phyloP scores from a whole-genome alignment of 2,329 filamentous ascomycete genomes.

The Harringtonia lauricola region DNA sequence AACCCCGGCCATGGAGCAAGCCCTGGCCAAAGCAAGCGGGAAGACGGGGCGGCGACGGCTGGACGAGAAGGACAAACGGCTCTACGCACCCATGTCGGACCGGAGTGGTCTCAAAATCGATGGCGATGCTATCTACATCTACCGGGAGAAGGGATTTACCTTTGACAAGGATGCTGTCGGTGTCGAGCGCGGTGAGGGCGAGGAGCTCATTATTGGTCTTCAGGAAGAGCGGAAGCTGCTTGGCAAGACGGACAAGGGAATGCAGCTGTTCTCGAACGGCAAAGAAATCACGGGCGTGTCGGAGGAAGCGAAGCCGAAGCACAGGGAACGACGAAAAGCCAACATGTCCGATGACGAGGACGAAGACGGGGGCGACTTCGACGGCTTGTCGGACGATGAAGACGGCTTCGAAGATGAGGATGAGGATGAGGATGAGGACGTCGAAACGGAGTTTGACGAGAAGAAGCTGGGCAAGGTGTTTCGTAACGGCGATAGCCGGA shows the following conservation, averaged over 20 bases:
- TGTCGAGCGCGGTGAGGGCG: slow-evolving; percentile 77
- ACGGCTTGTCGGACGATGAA: slow-evolving; percentile 27
- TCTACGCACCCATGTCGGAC: slow-evolving; percentile 97
- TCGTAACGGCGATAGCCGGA: slow-evolving; percentile 37
- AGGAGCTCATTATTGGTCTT: slow-evolving; percentile 85
- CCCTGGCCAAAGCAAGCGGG: slow-evolving; percentile 70
- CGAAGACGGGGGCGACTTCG: slow-evolving; percentile 23
- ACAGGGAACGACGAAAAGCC: slow-evolving; percentile 47
- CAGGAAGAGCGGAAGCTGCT: slow-evolving; percentile 74
- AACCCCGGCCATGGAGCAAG: slow-evolving; percentile 83
- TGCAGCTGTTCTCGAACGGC: slow-evolving; percentile 77
- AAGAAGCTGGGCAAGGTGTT: slow-evolving; percentile 51
- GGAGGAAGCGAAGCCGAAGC: slow-evolving; percentile 49
- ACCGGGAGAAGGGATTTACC: slow-evolving; percentile 58
- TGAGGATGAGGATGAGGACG: slow-evolving; percentile 35
- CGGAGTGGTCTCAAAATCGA: slow-evolving; percentile 93
- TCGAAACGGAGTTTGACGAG: slow-evolving; percentile 47
- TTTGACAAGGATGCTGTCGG: slow-evolving; percentile 60
- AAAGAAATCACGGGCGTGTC: slow-evolving; percentile 50
- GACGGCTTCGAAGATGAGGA: no score
- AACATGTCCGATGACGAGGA: slow-evolving; percentile 26
- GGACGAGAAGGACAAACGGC: slow-evolving; percentile 91
- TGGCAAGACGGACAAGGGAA: slow-evolving; percentile 69
- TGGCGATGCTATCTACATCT: slow-evolving; percentile 91
- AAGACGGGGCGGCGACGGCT: slow-evolving; percentile 68